phyloP scores from a whole-genome alignment of 192 early-diverging fungal species.

The Backusella sp. region DNA sequence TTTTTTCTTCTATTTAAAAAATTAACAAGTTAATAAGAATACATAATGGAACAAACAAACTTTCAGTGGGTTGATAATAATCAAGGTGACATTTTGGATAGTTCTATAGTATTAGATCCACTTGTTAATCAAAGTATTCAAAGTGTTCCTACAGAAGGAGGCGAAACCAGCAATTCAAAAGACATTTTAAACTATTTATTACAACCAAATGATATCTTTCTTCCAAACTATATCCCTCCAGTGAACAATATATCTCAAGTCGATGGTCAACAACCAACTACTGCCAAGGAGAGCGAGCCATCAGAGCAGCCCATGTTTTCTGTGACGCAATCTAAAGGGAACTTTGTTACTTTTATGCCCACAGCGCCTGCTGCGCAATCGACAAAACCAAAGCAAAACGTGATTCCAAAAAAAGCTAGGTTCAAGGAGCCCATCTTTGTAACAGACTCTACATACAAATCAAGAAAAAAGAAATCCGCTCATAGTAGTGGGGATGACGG shows the following conservation, averaged over 20 bases:
- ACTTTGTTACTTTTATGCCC: constrained; percentile 2
- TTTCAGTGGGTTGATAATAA: background rate
- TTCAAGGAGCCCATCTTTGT: constrained; percentile 16
- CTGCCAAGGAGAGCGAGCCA: background rate
- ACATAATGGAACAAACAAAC: background rate
- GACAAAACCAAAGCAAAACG: background rate
- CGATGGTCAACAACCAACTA: background rate
- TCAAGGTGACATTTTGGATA: background rate
- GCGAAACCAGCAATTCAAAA: background rate
- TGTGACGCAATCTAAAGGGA: background rate
- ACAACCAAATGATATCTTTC: background rate
- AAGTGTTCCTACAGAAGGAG: constrained; percentile 3
- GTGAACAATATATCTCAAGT: background rate
- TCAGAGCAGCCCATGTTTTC: background rate
- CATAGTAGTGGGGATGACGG: background rate
- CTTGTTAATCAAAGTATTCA: constrained; percentile 6
- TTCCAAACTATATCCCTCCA: background rate
- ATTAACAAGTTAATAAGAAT: background rate
- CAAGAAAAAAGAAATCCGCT: constrained; percentile 8
- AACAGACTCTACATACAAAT: constrained; percentile 15
- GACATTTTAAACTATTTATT: background rate
- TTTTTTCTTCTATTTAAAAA: background rate
- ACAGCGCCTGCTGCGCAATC: background rate
- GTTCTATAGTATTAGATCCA: background rate
- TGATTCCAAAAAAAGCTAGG: constrained; percentile 7